These are phyloP conservation scores for Penicillium goetzii DNA, from an alignment of 495 filamentous ascomycete genomes.

Conservation along the genomic window DNA sequence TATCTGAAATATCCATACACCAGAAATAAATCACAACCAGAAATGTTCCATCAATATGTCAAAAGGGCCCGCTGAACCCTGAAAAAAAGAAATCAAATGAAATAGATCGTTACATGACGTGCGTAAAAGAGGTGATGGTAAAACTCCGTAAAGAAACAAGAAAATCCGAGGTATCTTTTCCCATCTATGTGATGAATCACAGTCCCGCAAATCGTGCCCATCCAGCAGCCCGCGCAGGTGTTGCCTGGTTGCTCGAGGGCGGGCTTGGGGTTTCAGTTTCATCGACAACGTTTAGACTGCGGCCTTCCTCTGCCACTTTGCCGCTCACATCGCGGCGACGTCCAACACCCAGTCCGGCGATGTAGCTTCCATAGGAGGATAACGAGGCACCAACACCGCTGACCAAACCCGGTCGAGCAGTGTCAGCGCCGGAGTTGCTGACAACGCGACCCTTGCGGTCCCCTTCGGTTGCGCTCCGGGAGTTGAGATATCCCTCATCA, in stretches of 20 bases:
- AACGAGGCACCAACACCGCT: slow-evolving; percentile 31
- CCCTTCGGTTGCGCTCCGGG: slow-evolving; percentile 28
- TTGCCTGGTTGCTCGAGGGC: slow-evolving; percentile 13
- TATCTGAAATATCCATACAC: slow-evolving; percentile 10
- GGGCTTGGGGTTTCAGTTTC: slow-evolving; percentile 16
- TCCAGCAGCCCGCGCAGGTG: slow-evolving; percentile 43
- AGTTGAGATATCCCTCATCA: slow-evolving; percentile 21
- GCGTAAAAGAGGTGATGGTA: slow-evolving; percentile 22
- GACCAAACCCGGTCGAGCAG: slow-evolving; percentile 16
- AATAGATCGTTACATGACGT: slow-evolving; percentile 30
- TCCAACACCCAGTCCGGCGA: slow-evolving; percentile 52
- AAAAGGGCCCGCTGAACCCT: slow-evolving; percentile 3
- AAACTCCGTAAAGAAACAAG: slow-evolving; percentile 24
- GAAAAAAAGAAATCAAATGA: slow-evolving; percentile 3
- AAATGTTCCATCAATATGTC: slow-evolving; percentile 5
- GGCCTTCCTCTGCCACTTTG: slow-evolving; percentile 83
- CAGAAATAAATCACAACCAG: slow-evolving; percentile 1
- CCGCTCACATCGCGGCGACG: slow-evolving; percentile 75
- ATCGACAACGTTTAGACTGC: slow-evolving; percentile 46
- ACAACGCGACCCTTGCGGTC: slow-evolving; percentile 54
- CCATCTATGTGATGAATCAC: slow-evolving; percentile 23
- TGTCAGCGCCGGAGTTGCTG: slow-evolving; percentile 56
- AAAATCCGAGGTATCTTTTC: slow-evolving; percentile 16
- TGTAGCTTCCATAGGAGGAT: slow-evolving; percentile 62
- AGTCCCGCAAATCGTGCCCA: slow-evolving; percentile 54